A percentile compares a stretch with the other conserved stretches of the same genome.
phyloP scores from a whole-genome alignment of 2,329 filamentous ascomycete genomes.

The Clonostachys byssicola region DNA sequence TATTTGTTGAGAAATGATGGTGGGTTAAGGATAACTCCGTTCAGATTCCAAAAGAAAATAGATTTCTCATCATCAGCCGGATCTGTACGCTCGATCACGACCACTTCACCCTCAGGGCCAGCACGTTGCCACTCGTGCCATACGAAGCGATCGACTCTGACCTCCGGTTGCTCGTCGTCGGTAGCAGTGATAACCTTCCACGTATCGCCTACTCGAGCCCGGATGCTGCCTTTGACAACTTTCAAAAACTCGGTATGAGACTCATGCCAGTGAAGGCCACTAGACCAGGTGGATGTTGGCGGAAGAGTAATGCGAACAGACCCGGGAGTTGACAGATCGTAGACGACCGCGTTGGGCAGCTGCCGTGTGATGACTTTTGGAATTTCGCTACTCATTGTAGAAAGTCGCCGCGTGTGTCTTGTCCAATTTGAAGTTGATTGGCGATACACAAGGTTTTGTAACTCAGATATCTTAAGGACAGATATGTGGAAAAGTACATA shows the following conservation, averaged over 20 bases:
- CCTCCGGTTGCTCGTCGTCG: background rate
- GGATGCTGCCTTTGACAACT: constrained; percentile 29
- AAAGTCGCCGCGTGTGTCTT: too few relatives aligned
- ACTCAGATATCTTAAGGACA: too few relatives aligned
- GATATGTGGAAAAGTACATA: too few relatives aligned
- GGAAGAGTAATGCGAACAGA: constrained; percentile 38
- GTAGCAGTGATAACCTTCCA: background rate
- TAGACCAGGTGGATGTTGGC: constrained; percentile 36
- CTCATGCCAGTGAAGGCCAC: constrained; percentile 44
- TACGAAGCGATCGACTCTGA: constrained; percentile 6
- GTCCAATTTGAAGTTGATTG: too few relatives aligned
- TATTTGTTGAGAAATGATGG: constrained; percentile 3
- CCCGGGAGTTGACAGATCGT: constrained; percentile 26
- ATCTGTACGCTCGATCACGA: constrained; percentile 40
- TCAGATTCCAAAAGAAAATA: constrained; percentile 45
- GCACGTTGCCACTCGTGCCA: constrained; percentile 44
- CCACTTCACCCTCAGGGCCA: constrained; percentile 20
- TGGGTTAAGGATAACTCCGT: constrained; percentile 28
- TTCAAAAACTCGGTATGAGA: constrained; percentile 39
- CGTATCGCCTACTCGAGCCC: constrained; percentile 10
- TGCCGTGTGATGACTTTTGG: too few relatives aligned
- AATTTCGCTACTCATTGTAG: too few relatives aligned
- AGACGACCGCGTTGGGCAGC: background rate
- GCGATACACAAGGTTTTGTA: too few relatives aligned
- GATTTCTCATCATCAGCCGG: constrained; percentile 38